These are phyloP conservation scores for Funneliformis caledonium DNA, from an alignment of 371 early-diverging fungal species.

Conservation along the genomic window DNA sequence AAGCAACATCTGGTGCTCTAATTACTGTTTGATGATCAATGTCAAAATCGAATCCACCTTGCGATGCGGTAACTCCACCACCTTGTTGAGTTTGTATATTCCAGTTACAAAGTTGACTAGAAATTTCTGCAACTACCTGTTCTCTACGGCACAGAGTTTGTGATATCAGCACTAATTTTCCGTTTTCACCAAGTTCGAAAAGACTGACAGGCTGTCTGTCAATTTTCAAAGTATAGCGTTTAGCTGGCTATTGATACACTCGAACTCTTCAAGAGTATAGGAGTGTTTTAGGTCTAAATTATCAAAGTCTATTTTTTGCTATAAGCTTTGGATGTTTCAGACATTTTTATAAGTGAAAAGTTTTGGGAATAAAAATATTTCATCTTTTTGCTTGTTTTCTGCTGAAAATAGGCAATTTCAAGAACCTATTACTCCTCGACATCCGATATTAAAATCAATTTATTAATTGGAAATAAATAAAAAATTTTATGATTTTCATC, in stretches of 20 bases:
- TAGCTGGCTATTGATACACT: constrained; percentile 32
- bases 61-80: constrained; percentile 25
- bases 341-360: too few relatives aligned
- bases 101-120: constrained; percentile 29
- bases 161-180: constrained; percentile 29
- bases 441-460: too few relatives aligned
- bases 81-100: constrained; percentile 36
- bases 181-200: constrained; percentile 33
- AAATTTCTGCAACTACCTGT: constrained; percentile 23
- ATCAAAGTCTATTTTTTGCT: constrained; percentile 22
- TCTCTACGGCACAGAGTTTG: constrained; percentile 24
- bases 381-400: too few relatives aligned
- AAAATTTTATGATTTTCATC: too few relatives aligned
- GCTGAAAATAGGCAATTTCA: too few relatives aligned
- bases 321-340: not conserved
- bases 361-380: too few relatives aligned
- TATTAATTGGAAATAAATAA: too few relatives aligned
- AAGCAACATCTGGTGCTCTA: constrained; percentile 19
- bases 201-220: constrained; percentile 13
- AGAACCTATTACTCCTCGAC: too few relatives aligned
- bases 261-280: constrained; percentile 38
- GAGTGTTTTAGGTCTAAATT: constrained; percentile 25
- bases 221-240: constrained; percentile 31
- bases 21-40: not conserved
- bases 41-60: constrained; percentile 38